Base-by-base conservation (phyloP, 192 early-diverging fungal genomes). In the Borealophlyctis nickersoniae region DNA sequence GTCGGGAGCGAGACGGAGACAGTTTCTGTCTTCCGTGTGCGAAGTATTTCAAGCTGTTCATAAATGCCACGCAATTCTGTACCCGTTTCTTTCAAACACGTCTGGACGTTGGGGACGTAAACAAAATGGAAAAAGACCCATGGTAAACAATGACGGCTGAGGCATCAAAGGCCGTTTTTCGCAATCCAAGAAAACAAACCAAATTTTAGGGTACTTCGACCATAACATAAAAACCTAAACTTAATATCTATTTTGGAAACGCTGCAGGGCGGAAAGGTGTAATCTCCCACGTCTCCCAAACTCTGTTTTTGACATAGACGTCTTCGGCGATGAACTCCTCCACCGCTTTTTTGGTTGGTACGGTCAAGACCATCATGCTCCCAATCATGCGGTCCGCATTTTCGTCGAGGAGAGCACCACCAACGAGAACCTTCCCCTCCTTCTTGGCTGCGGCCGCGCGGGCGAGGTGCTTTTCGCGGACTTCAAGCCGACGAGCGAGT, bases 271-370 rank as follows among this genome's bases (percentile, higher is more conserved):
- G 48, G 39, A 75, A 75, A 7, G 73, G 69, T 13, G 54, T 29
- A n/a, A 75, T 52, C 19, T 62, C 54, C 58, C 53, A 72, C 22
- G 33, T 16, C 16, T 54, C 39, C 76, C 76, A 77, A n/a, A 77
- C 76, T 4, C 49, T 65, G 16, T 70, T 62, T 3, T 62, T 58
- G 2, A 74, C 60, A 52, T 77, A 77, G 26, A 62, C 56, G 31
- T 77, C 76, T 0, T 5, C 34, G 0, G 24, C 7, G 23, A 77
- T 58, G 9, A 23, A 72, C 30, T 51, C 52, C 32, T 67, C 62
- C n/a, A 72, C 74, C 32, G 55, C 76, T 9, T 66, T 63, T 24
- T 61, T 66, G 29, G 54, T 52, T 2, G 49, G 45, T 61, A 77
- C 62, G 19, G 73, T 69, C 24, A 77, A 56, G 3, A 77, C 45